Base-by-base conservation (phyloP, 1,139 yeast genomes). In the Debaryomycetaceae sp. region DNA sequence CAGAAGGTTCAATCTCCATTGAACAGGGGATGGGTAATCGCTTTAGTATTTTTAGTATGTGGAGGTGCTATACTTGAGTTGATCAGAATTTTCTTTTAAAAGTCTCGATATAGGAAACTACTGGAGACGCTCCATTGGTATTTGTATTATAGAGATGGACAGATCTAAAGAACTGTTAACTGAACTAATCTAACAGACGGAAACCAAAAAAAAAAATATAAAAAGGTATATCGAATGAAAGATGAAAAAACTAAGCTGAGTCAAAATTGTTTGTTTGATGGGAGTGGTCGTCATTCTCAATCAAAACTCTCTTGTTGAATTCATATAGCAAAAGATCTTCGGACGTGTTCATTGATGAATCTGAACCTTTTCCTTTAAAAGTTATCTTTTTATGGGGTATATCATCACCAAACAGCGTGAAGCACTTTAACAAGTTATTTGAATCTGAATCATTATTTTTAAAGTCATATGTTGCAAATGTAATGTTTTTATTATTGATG, bases 11-110 rank as follows among this genome's bases (percentile, higher is more conserved):
- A 66, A 45, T 68, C 70, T 43, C 84, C 88, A 9, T 60, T 83
- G 33, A 76, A 85, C 37, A 78, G 65, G 55, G 60, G 76, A 8
- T 85, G 95, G 86, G 62, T 88, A 34, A 60, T 69, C 42, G 68
- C 82, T 1, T 72, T 89, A 47, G 77, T 79, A 24, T 89, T 89
- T 63, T 72, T 89, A 53, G 76, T 90, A 5, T 75, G 86, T 50
- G 97, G 97, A 48, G 96, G 96, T 54, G 95, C 93, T 49, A 51
- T 87, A 9, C 72, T 90, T 42, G 95, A 89, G 63, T 55, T 89
- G 43, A 52, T 87, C 31, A 74, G 80, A 52, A 56, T 77, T 47
- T 65, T 83, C 58, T 70, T 81, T 51, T 79, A 60, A 49, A 30
- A 13, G 24, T 17, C 20, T 17, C 20, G 20, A 17, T 17, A 17